phyloP scores from a whole-genome alignment of 305 asterid genomes.

The Plantago rigida region DNA sequence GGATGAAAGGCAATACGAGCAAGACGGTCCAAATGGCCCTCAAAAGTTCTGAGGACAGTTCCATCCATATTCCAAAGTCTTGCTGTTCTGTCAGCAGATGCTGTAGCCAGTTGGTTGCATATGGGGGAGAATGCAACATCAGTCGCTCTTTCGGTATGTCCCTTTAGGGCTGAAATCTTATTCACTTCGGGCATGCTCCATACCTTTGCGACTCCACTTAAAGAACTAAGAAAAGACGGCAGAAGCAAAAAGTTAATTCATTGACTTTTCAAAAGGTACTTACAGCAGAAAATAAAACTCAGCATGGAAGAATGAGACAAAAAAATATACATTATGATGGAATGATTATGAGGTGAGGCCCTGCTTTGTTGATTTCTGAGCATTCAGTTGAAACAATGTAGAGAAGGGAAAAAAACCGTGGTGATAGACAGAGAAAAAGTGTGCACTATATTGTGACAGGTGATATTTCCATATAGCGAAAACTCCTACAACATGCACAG shows the following conservation, averaged over 20 bases:
- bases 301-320: not conserved
- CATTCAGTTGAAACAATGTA: not conserved
- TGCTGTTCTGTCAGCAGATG: conserved; percentile 89
- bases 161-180: conserved; percentile 65
- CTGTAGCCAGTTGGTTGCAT: conserved; percentile 63
- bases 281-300: conserved; percentile 4
- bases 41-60: conserved; percentile 47
- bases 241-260: too few relatives aligned
- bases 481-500: not conserved
- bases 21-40: conserved; percentile 88
- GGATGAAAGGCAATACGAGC: conserved; percentile 89
- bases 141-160: conserved; percentile 80
- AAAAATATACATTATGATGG: not conserved
- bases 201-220: conserved; percentile 69
- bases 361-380: conserved; percentile 2
- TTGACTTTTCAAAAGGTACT: too few relatives aligned
- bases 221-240: conserved; percentile 40
- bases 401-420: not conserved
- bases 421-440: not conserved
- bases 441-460: too few relatives aligned
- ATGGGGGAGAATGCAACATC: conserved; percentile 77
- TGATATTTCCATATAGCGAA: too few relatives aligned
- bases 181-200: conserved; percentile 77
- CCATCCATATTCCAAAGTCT: conserved; percentile 69
- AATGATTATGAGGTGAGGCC: not conserved